A percentile compares a stretch with the other conserved stretches of the same genome.
phyloP scores from a whole-genome alignment of 495 filamentous ascomycete genomes.

The Penicillium macrosclerotiorum region DNA sequence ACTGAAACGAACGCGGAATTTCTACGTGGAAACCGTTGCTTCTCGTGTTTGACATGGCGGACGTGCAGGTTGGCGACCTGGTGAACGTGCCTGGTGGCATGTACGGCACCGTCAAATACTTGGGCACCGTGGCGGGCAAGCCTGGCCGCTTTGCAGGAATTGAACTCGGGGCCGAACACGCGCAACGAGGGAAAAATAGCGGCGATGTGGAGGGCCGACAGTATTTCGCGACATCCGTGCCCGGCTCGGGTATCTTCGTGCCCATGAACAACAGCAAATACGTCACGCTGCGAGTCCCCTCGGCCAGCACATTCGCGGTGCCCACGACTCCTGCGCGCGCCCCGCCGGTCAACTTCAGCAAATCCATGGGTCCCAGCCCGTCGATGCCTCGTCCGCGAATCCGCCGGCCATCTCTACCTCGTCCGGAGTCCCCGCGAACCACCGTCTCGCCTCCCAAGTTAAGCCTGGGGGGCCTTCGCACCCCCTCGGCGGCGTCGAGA shows the following conservation, averaged over 20 bases:
- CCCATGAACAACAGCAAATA: slow-evolving; percentile 82
- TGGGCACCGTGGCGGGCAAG: slow-evolving; percentile 85
- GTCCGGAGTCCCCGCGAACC: slow-evolving; percentile 71
- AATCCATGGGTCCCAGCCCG: slow-evolving; percentile 77
- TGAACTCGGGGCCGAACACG: slow-evolving; percentile 78
- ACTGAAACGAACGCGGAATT: slow-evolving; percentile 1
- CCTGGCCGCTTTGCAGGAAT: slow-evolving; percentile 93
- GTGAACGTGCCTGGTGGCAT: slow-evolving; percentile 96
- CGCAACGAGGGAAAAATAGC: slow-evolving; percentile 86
- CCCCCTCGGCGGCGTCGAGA: slow-evolving; percentile 38
- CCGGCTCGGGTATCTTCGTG: slow-evolving; percentile 90
- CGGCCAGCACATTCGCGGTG: slow-evolving; percentile 58
- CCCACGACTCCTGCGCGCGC: slow-evolving; percentile 64
- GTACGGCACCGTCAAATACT: slow-evolving; percentile 84
- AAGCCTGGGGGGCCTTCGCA: slow-evolving; percentile 54
- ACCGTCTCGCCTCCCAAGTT: slow-evolving; percentile 50
- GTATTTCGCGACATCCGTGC: slow-evolving; percentile 79
- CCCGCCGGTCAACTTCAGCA: slow-evolving; percentile 63
- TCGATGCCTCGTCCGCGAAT: slow-evolving; percentile 64
- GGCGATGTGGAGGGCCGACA: slow-evolving; percentile 85
- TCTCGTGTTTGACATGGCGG: slow-evolving; percentile 48
- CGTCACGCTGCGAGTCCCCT: slow-evolving; percentile 55
- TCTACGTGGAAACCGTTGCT: slow-evolving; percentile 26
- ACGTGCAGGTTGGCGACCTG: slow-evolving; percentile 77
- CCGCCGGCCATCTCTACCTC: slow-evolving; percentile 68